Percentiles rank a stretch among this genome's conserved stretches.
Evolutionary conservation across 1,139 yeast genomes (phyloP).

Genomic region (Keqinozyma sinolaborantium): DNA sequence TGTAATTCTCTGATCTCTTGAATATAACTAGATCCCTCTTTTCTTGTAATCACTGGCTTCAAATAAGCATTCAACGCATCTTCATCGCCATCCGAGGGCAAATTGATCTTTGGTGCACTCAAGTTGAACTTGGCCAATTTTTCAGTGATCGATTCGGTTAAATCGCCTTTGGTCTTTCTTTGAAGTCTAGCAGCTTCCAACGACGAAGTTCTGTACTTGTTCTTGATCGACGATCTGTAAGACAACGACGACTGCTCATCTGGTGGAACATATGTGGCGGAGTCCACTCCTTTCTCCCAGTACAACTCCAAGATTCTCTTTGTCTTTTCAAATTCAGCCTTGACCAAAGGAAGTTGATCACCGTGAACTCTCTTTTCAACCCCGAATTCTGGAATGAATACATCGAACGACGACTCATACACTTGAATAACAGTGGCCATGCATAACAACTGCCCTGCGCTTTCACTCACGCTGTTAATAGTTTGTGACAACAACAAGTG

Average conservation of each 20-base stretch:
- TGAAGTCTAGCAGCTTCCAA: conserved; percentile 64
- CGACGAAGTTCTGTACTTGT: conserved; percentile 73
- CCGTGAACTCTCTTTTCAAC: conserved; percentile 97
- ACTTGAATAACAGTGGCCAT: conserved; percentile 90
- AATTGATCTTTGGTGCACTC: conserved; percentile 46
- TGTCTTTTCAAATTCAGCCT: conserved; percentile 84
- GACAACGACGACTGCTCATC: conserved; percentile 79
- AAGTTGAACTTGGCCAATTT: conserved; percentile 51
- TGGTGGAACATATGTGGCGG: conserved; percentile 87
- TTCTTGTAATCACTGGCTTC: conserved; percentile 50
- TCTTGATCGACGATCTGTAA: conserved; percentile 73
- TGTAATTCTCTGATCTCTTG: conserved; percentile 80
- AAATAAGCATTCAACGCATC: conserved; percentile 54
- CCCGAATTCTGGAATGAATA: conserved; percentile 90
- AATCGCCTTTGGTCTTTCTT: conserved; percentile 31
- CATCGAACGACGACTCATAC: conserved; percentile 94
- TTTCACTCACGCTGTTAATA: conserved; percentile 71
- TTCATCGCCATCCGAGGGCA: conserved; percentile 28
- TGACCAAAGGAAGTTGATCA: conserved; percentile 87
- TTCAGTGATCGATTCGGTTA: conserved; percentile 39
- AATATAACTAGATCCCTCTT: conserved; percentile 59
- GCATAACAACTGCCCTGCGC: conserved; percentile 77
- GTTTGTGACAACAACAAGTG: conserved; percentile 84
- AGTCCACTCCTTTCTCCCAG: conserved; percentile 90
- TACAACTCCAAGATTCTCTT: conserved; percentile 71